phyloP scores from a whole-genome alignment of 805 yeast species.

The Yamadazyma scolyti region DNA sequence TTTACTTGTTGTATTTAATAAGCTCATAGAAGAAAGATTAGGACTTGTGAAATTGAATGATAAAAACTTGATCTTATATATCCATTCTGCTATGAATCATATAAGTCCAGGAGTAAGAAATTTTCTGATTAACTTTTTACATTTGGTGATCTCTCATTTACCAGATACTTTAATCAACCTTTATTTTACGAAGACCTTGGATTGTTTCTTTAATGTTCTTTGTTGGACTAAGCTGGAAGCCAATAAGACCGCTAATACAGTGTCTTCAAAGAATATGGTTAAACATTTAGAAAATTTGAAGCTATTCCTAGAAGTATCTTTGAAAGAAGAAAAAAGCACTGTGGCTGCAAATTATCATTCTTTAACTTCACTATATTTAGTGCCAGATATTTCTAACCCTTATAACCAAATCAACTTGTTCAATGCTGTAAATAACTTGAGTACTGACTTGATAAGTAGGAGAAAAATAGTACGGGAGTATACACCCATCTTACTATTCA shows the following conservation, averaged over 20 bases:
- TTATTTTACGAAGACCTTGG: conserved; percentile 67
- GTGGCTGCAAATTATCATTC: conserved; percentile 36
- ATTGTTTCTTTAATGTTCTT: conserved; percentile 63
- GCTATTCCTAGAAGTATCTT: conserved; percentile 43
- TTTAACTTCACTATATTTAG: conserved; percentile 47
- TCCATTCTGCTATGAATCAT: conserved; percentile 93
- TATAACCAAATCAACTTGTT: conserved; percentile 62
- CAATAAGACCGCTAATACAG: conserved; percentile 23
- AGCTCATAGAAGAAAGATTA: conserved; percentile 47
- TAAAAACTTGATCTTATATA: conserved; percentile 59
- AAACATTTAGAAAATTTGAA: conserved; percentile 38
- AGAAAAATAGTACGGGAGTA: conserved; percentile 12
- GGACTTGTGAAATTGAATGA: conserved; percentile 60
- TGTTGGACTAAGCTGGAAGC: conserved; percentile 62
- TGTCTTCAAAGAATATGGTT: conserved; percentile 31
- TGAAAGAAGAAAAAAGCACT: conserved; percentile 16
- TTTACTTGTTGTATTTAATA: conserved; percentile 43
- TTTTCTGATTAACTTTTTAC: conserved; percentile 68
- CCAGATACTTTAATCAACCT: conserved; percentile 55
- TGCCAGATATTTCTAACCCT: conserved; percentile 59
- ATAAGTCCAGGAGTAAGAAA: conserved; percentile 71
- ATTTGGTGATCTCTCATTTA: conserved; percentile 53
- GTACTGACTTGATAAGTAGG: conserved; percentile 11
- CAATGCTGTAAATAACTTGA: conserved; percentile 27
- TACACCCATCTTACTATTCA: conserved; percentile 7